Evolutionary conservation across 352 stramenopile genomes (phyloP), one percentile per base, ranked within the genome.

Genomic region (Phytophthora syringae): DNA sequence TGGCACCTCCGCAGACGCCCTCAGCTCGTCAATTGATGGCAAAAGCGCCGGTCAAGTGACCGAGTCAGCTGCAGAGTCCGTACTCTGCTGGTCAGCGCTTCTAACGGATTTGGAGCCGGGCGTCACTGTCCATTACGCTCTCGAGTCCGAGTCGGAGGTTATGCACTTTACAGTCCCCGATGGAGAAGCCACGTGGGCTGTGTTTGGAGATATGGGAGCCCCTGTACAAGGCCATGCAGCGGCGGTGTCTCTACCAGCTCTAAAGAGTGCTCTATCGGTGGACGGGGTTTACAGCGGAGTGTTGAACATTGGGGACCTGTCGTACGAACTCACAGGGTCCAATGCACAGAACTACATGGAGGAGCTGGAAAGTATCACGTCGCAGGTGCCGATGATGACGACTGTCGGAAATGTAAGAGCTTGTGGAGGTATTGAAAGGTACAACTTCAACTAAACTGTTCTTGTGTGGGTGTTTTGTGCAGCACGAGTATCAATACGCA

Each of bases 311-410:
- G 85, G 85, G 13, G 83, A 94, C 52, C 37, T 94, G 42, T 77
- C 59, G 5, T 94, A 94, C 62, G 83, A 94, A 60, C 70, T 94
- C 27, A 76, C 80, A 5, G 75, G 72, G 12, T 51, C 70, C 3
- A 94, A 85, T 53, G 80, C 72, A 39, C 64, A 89, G 48, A 79
- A 85, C 63, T 94, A 89, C 67, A 90, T 94, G 82, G 68, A 94
- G 13, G 75, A 82, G 60, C 66, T 94, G 13, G 73, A 86, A 47
- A 53, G 76, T 10, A 74, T 92, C 50, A 86, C 78, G 30, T 79
- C 76, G 1, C 70, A 67, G 45, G 80, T 92, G 21, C 80, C 83
- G 1, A 91, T 94, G 74, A 86, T 90, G 63, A 80, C 71, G 18
- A 94, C 85, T 7, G 82, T 90, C 37, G 85, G 85, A 58, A 94